Evolutionary conservation across 2,329 filamentous ascomycete genomes (phyloP), one percentile per base, ranked within the genome.

Genomic region (Chrysoporthe austroafricana): DNA sequence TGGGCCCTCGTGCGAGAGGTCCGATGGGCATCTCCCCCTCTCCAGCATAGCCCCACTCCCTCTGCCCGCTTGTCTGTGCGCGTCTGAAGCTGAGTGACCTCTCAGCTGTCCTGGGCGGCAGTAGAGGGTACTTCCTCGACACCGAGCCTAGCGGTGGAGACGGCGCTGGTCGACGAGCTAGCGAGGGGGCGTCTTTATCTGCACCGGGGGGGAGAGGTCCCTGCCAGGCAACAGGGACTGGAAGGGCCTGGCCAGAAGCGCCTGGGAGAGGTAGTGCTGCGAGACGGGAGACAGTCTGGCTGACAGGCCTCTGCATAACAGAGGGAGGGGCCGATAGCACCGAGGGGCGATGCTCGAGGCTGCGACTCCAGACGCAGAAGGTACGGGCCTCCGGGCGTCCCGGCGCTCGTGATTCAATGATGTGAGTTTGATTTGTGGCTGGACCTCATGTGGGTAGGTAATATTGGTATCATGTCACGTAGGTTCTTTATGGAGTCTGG

Each of bases 111-210:
- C 8, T 32, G 21, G 16, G 6, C 50, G 32, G 50, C 32, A 26
- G 50, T 54, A 54, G 50, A 54, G 26, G 50, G 50, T 54, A 54
- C 50, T 54, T 54, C 21, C 21, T 32, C 50, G 16, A 1, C 50
- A 54, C 4, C 50, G 4, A 34, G 50, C 50, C 50, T 54, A 54
- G 50, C 4, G 50, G 50, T 32, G 50, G 50, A 54, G 50, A 32
- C 14, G 26, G 50, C 50, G 50, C 50, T 21, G 4, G 50, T 54
- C 50, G 50, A 54, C 50, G 50, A 54, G 50, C 50, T 54, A 54
- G 50, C 32, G 50, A 9, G n/a, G 26, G 48, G 9, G 9, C 48
- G 50, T 32, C 50, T 32, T 34, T 54, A 54, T 54, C 32, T 54
- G 50, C 50, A 54, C 50, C 26, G 26, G 50, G 50, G 50, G 50